Evolutionary conservation across 805 yeast species (phyloP), one percentile per base, ranked within the genome.

Genomic region (Zygotorulaspora sp.): DNA sequence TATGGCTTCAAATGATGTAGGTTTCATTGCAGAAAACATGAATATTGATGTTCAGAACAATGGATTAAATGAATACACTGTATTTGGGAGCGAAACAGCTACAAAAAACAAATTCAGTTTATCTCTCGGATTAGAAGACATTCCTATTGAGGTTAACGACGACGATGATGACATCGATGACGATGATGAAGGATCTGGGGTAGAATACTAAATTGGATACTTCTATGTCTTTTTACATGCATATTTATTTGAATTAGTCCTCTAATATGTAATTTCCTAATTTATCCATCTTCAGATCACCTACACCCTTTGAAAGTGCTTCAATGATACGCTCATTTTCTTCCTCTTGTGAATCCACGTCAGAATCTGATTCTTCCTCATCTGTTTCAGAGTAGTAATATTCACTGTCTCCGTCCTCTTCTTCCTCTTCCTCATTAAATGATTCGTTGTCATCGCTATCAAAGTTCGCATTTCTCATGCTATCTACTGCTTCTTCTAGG

Each of bases 211-310:
- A 26, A 4, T n/a, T 23, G 30, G 18, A 24, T 17, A 5, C 8
- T 14, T 14, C 9, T 26, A 5, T 26, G 30, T 17, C 12, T 11
- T 15, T 13, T 12, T 19, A 27, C 16, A 17, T 34, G 14, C 17
- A 29, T 17, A 12, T 14, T 5, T 6, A 26, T 26, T 12, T 14
- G 9, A 26, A 26, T 43, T 39, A 51, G 6, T 61, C 65, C 25
- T 82, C 85, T 25, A 85, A 57, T 22, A 83, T 79, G 57, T 85
- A 85, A 61, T 85, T 85, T 27, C 95, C 95, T 30, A 85, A 58
- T 50, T 79, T 83, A 57, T 85, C 95, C 81, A 82, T 78, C 57
- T 82, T 83, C 47, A 85, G 61, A n/a, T 77, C 71, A 32, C 72
- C 68, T 2, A 72, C 74, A 14, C 90, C 92, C 5, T 63, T 57